phyloP scores from a whole-genome alignment of 2,329 filamentous ascomycete species.

The Microascus cirrosus region DNA sequence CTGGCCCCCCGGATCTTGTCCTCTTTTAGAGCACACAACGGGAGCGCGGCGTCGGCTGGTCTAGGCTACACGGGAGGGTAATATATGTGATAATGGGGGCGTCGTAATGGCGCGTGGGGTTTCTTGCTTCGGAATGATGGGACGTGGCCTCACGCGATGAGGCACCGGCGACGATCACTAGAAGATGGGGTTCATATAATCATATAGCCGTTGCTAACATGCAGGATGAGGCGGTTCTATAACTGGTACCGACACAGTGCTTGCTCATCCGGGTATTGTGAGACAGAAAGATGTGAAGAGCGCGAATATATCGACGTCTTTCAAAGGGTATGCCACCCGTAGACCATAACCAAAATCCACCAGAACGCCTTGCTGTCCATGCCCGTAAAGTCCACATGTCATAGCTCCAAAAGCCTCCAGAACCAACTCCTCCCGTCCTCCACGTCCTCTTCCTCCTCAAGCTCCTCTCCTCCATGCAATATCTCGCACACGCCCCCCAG shows the following conservation, averaged over 20 bases:
- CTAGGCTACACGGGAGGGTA: not conserved
- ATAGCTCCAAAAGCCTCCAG: not conserved
- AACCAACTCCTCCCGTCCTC: slow-evolving; percentile 1
- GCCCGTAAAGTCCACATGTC: not conserved
- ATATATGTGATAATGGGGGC: not conserved
- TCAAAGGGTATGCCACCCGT: not conserved
- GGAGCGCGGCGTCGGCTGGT: not conserved
- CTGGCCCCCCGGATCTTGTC: not conserved
- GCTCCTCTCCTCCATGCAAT: slow-evolving; percentile 54
- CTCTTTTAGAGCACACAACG: not conserved
- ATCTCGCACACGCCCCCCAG: slow-evolving; percentile 92
- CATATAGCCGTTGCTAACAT: not conserved
- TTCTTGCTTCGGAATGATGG: not conserved
- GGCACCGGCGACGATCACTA: not conserved
- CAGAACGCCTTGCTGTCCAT: not conserved
- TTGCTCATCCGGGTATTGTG: not conserved
- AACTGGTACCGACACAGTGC: no score
- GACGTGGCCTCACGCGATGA: not conserved
- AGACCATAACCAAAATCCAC: not conserved
- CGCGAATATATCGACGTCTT: no score
- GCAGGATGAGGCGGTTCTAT: no score
- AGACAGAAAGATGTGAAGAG: not conserved
- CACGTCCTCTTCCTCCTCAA: slow-evolving; percentile 3
- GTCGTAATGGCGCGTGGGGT: not conserved
- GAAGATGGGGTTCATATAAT: not conserved